A percentile compares a stretch with the other conserved stretches of the same genome.
Evolutionary conservation across 106 monocot genomes (phyloP).

Genomic region (Platanthera guangdongensis): DNA sequence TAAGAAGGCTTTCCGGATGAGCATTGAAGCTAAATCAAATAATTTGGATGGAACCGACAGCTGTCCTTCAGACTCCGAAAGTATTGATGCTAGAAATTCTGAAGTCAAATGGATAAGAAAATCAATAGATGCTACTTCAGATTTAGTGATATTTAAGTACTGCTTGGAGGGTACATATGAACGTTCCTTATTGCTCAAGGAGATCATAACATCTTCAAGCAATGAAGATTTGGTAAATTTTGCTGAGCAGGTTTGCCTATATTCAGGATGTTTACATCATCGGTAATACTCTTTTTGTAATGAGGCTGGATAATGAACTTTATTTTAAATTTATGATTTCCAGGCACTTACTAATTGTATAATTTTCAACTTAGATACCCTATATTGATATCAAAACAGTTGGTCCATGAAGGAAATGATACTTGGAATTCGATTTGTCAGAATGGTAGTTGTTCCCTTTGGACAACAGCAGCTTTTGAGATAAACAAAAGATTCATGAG

Average conservation of each 20-base stretch:
- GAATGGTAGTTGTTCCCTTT: constrained; percentile 47
- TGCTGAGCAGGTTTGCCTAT: constrained; percentile 68
- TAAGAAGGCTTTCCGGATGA: constrained; percentile 10
- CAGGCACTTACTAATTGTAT: not conserved
- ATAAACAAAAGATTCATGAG: constrained; percentile 74
- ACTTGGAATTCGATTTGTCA: constrained; percentile 59
- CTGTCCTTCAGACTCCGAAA: constrained; percentile 67
- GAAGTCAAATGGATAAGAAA: constrained; percentile 19
- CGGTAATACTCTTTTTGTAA: constrained; percentile 29
- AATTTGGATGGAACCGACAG: constrained; percentile 33
- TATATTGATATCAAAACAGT: constrained; percentile 62
- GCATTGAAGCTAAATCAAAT: constrained; percentile 21
- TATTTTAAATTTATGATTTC: not conserved
- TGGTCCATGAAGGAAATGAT: constrained; percentile 49
- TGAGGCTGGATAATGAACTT: not conserved
- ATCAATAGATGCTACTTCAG: constrained; percentile 29
- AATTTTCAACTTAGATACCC: constrained; percentile 38
- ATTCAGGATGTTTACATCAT: constrained; percentile 85
- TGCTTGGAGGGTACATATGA: constrained; percentile 71
- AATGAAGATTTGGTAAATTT: constrained; percentile 56
- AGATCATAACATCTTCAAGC: constrained; percentile 28
- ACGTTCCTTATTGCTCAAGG: constrained; percentile 49
- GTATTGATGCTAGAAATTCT: constrained; percentile 47
- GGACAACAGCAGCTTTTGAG: constrained; percentile 59
- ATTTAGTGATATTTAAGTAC: constrained; percentile 61